Conservation (phyloP, 495 filamentous ascomycete species). For the Aspergillus baeticus region DNA sequence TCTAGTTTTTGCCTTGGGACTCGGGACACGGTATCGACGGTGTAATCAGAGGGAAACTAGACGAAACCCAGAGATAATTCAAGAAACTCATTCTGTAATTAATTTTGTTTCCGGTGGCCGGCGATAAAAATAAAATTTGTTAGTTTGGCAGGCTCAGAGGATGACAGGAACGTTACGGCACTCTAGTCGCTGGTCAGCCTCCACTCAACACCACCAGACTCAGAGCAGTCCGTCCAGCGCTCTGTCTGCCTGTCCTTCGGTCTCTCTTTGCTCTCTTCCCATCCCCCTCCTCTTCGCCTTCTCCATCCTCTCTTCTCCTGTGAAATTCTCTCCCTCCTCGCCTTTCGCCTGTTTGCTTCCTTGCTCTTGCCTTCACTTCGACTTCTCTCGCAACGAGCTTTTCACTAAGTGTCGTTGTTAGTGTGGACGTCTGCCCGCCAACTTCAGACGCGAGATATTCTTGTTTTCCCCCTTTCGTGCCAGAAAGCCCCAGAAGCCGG, state of each 20-base stretch:
- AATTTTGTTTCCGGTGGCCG: background rate
- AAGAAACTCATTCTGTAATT: background rate
- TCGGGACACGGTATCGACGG: too few relatives aligned
- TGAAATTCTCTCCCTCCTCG: constrained; percentile 5
- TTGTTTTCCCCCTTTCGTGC: constrained; percentile 18
- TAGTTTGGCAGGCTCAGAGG: background rate
- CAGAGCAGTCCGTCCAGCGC: too few relatives aligned
- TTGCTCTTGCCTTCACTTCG: constrained; percentile 8
- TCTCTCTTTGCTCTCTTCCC: constrained; percentile 9
- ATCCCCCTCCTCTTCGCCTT: constrained; percentile 2
- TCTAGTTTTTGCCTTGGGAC: too few relatives aligned
- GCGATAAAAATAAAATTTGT: constrained; percentile 12
- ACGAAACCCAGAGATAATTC: background rate
- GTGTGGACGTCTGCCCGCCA: constrained; percentile 26
- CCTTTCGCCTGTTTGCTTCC: constrained; percentile 7
- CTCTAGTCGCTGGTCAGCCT: constrained; percentile 1
- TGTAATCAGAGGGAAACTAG: too few relatives aligned
- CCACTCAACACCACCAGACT: background rate
- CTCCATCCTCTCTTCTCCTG: constrained; percentile 4
- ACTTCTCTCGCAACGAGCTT: constrained; percentile 42
- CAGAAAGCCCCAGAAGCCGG: constrained; percentile 12
- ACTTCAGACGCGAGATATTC: constrained; percentile 29
- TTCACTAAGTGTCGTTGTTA: constrained; percentile 54
- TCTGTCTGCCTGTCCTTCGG: background rate
- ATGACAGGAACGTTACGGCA: too few relatives aligned